Evolutionary conservation across 371 early-diverging fungal genomes (phyloP).

Genomic region (Cokeromyces recurvatus): DNA sequence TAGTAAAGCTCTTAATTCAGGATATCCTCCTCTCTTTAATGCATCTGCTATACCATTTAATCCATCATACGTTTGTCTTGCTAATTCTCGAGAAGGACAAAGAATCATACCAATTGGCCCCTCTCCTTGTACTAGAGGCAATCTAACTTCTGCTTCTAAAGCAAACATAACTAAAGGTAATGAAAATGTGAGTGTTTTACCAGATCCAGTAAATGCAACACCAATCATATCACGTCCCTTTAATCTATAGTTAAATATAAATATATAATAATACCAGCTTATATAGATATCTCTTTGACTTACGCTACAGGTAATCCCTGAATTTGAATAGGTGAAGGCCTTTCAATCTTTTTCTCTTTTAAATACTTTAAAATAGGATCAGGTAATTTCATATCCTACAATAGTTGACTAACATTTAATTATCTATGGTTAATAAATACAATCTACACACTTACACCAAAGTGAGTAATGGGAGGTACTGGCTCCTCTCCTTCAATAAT

Average conservation of each 20-base stretch:
- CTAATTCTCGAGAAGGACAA: slow-evolving; percentile 89
- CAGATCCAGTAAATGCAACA: slow-evolving; percentile 98
- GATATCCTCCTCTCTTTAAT: slow-evolving; percentile 61
- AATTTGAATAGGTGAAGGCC: slow-evolving; percentile 97
- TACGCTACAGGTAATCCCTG: slow-evolving; percentile 84
- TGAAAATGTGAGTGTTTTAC: slow-evolving; percentile 97
- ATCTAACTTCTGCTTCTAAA: slow-evolving; percentile 73
- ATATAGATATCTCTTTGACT: slow-evolving; percentile 18
- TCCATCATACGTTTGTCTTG: slow-evolving; percentile 81
- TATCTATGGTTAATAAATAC: too few species aligned
- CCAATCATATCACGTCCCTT: slow-evolving; percentile 93
- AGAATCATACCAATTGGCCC: slow-evolving; percentile 89
- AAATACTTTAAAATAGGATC: slow-evolving; percentile 78
- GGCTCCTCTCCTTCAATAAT: slow-evolving; percentile 69
- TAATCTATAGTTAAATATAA: too few species aligned
- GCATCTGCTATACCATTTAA: slow-evolving; percentile 61
- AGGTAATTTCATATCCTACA: slow-evolving; percentile 75
- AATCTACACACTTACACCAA: slow-evolving; percentile 32
- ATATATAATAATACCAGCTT: too few species aligned
- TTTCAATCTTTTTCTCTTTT: slow-evolving; percentile 71
- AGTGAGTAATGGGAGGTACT: slow-evolving; percentile 74
- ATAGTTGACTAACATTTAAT: too few species aligned
- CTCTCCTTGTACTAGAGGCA: slow-evolving; percentile 81
- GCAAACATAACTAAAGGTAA: slow-evolving; percentile 85
- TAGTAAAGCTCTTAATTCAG: slow-evolving; percentile 70